These are phyloP conservation scores for Sclerotinia minor DNA, from an alignment of 2,329 filamentous ascomycete genomes.

Conservation along the genomic window DNA sequence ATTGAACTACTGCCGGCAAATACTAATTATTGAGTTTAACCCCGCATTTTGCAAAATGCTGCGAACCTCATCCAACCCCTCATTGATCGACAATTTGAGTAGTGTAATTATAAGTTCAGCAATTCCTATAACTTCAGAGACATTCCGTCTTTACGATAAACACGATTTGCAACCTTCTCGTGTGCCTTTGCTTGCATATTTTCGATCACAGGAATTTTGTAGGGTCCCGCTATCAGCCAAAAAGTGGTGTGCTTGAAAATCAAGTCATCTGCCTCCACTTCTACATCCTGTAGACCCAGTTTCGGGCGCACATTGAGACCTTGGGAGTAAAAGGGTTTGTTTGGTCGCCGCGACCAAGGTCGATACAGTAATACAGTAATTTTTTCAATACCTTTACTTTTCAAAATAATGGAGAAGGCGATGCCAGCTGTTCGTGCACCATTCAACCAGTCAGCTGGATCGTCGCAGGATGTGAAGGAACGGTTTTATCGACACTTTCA, in stretches of 20 bases:
- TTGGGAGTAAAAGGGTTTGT: background rate
- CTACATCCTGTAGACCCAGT: background rate
- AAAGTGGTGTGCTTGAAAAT: conserved; percentile 17
- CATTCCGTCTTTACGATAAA: background rate
- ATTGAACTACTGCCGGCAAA: conserved; percentile 17
- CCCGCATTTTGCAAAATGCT: conserved; percentile 19
- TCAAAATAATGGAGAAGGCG: conserved; percentile 13
- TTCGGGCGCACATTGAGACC: background rate
- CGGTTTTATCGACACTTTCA: conserved; percentile 85
- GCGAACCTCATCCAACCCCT: conserved; percentile 10
- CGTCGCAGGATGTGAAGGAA: conserved; percentile 59
- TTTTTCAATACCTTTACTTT: background rate
- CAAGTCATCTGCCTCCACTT: conserved; percentile 10
- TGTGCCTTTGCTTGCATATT: background rate
- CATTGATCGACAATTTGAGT: conserved; percentile 13
- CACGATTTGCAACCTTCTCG: background rate
- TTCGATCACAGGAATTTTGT: background rate
- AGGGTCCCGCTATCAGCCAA: conserved; percentile 3
- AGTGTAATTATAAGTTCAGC: background rate
- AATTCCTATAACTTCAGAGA: background rate
- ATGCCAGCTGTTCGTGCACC: conserved; percentile 23
- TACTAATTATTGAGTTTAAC: background rate
- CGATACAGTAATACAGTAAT: background rate
- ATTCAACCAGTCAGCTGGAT: conserved; percentile 29
- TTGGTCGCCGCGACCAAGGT: background rate